Evolutionary conservation across 164 flowering plant species (phyloP).

Genomic region (Vitis labrusca): DNA sequence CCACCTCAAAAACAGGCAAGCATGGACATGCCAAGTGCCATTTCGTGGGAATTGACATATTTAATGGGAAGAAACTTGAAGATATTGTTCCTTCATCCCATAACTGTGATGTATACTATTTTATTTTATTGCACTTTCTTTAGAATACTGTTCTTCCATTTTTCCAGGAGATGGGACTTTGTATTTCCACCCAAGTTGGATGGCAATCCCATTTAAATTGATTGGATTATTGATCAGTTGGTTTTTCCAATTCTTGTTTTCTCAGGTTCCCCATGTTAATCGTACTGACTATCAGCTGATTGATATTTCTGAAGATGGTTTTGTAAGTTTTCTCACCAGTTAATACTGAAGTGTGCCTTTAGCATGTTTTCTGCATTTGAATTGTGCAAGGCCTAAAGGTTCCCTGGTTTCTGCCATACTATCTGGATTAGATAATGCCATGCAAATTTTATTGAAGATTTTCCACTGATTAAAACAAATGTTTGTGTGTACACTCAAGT

Average conservation of each 20-base stretch:
- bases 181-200: not conserved
- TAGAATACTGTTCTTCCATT: not conserved
- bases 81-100: slow-evolving; percentile 40
- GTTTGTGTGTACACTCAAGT: too few relatives aligned
- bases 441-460: too few relatives aligned
- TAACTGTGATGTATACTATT: slow-evolving; percentile 24
- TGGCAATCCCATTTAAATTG: not conserved
- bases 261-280: slow-evolving; percentile 52
- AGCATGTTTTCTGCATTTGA: too few relatives aligned
- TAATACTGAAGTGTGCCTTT: too few relatives aligned
- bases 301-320: slow-evolving; percentile 57
- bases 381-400: too few relatives aligned
- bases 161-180: not conserved
- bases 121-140: not conserved
- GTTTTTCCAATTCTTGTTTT: not conserved
- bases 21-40: slow-evolving; percentile 63
- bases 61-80: slow-evolving; percentile 34
- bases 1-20: slow-evolving; percentile 54
- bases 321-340: slow-evolving; percentile 30
- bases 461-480: too few relatives aligned
- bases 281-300: slow-evolving; percentile 57
- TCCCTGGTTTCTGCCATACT: too few relatives aligned
- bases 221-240: not conserved
- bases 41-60: slow-evolving; percentile 53
- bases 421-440: too few relatives aligned